Percentiles rank a stretch among this genome's conserved stretches.
Conservation (phyloP, 169 alveolate genomes). For the Amoebophrya sp. region DNA sequence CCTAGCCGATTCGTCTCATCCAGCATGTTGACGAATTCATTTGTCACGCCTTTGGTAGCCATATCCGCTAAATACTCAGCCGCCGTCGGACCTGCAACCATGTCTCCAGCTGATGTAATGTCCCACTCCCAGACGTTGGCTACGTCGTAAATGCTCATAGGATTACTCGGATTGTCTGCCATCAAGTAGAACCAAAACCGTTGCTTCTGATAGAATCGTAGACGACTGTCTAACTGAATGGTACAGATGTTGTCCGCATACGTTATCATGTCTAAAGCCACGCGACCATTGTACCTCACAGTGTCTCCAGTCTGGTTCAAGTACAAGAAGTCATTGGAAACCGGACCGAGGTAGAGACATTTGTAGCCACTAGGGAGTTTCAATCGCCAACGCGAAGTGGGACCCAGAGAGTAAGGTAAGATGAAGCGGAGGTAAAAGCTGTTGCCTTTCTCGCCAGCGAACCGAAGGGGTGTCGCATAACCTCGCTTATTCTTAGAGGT, state of each 20-base stretch:
- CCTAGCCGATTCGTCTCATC: no score
- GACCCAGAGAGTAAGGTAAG: background rate
- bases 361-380: background rate
- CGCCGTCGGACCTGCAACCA: background rate
- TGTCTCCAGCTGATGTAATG: background rate
- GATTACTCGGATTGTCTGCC: background rate
- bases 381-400: background rate
- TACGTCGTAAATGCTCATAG: background rate
- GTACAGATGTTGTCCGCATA: background rate
- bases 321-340: background rate
- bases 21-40: background rate
- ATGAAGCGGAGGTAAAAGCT: background rate
- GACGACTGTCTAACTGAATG: background rate
- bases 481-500: no score
- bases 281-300: background rate
- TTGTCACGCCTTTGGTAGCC: background rate
- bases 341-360: background rate
- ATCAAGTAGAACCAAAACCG: background rate
- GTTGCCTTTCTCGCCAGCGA: background rate
- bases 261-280: background rate
- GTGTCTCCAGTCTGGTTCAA: background rate
- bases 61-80: background rate
- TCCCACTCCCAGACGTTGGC: background rate
- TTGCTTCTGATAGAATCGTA: background rate
- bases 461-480: no score